These are phyloP conservation scores for Myrica gale DNA, from an alignment of 306 rosid species.

Conservation along the genomic window DNA sequence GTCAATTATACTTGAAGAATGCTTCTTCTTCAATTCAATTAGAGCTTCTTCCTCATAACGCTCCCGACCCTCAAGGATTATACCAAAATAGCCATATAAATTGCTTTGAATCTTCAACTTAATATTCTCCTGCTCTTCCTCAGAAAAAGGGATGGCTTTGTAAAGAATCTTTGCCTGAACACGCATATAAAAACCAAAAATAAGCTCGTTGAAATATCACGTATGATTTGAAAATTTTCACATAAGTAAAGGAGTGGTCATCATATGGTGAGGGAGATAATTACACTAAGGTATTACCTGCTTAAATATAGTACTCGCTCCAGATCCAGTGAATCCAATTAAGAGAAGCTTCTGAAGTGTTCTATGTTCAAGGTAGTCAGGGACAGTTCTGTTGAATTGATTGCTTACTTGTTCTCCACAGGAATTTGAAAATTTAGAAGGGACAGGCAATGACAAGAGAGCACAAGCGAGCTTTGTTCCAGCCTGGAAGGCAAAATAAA, in stretches of 20 bases:
- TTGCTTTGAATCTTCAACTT: conserved; percentile 85
- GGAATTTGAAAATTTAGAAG: conserved; percentile 58
- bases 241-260: conserved; percentile 23
- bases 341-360: conserved; percentile 83
- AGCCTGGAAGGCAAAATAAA: conserved; percentile 57
- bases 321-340: conserved; percentile 89
- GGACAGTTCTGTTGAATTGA: conserved; percentile 53
- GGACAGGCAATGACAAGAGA: conserved; percentile 83
- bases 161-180: conserved; percentile 90
- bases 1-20: conserved; percentile 40
- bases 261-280: conserved; percentile 6
- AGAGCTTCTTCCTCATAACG: conserved; percentile 84
- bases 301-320: conserved; percentile 97
- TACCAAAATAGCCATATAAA: conserved; percentile 86
- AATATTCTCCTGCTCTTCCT: conserved; percentile 80
- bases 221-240: conserved; percentile 5
- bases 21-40: conserved; percentile 44
- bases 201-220: neutral
- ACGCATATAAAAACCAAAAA: conserved; percentile 29
- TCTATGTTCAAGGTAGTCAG: conserved; percentile 83
- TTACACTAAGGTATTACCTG: conserved; percentile 57
- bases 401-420: conserved; percentile 58
- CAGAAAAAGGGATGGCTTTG: conserved; percentile 72
- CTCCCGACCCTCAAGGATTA: conserved; percentile 97
- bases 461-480: conserved; percentile 94